Evolutionary conservation across 2,329 filamentous ascomycete species (phyloP).

Genomic region (Camptophora hylomeconis): DNA sequence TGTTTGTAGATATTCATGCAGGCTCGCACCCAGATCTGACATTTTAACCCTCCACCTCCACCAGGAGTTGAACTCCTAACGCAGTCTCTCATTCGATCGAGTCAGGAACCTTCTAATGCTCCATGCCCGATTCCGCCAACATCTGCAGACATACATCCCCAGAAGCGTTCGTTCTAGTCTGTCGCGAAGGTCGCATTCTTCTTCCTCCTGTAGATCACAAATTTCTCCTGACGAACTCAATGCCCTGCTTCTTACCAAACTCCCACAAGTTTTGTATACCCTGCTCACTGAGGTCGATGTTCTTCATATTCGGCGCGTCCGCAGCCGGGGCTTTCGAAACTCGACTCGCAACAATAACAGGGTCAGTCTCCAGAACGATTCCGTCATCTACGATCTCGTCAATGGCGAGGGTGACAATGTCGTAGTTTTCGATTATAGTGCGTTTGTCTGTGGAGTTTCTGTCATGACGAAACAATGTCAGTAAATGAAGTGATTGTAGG

Average conservation of each 20-base stretch:
- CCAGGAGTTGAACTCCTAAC: no score
- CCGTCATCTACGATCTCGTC: constrained; percentile 94
- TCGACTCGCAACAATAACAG: constrained; percentile 80
- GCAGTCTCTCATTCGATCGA: no score
- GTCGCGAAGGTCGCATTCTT: no score
- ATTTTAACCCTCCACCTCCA: no score
- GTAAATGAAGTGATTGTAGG: no score
- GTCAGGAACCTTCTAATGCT: no score
- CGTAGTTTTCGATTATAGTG: constrained; percentile 97
- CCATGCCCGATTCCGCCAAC: background rate
- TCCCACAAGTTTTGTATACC: constrained; percentile 89
- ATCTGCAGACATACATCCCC: no score
- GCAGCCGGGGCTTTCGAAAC: constrained; percentile 86
- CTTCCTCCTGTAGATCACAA: constrained; percentile 10
- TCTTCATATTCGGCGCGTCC: constrained; percentile 77
- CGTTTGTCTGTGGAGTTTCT: constrained; percentile 96
- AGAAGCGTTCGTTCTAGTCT: no score
- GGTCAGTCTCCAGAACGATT: constrained; percentile 94
- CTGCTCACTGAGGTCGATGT: constrained; percentile 90
- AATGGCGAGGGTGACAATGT: constrained; percentile 82
- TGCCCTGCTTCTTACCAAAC: constrained; percentile 81
- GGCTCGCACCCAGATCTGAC: no score
- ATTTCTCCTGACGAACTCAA: constrained; percentile 71
- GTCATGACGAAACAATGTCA: constrained; percentile 4
- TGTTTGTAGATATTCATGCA: no score